phyloP scores from a whole-genome alignment of 2,329 filamentous ascomycete species.

The Fusarium heterosporum region DNA sequence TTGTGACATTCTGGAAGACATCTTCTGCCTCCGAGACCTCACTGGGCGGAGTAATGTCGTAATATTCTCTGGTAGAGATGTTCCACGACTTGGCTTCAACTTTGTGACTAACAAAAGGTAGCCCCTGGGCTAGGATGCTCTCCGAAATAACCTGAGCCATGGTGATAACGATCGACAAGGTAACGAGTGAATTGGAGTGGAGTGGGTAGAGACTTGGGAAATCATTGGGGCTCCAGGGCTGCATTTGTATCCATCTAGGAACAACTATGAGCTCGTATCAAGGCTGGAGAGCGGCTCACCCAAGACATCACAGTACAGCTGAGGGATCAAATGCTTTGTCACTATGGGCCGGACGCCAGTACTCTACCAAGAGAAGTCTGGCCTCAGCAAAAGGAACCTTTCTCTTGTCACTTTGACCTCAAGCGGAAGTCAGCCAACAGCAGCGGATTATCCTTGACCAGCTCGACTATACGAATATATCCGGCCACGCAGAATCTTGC shows the following conservation, averaged over 20 bases:
- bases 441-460: conserved; percentile 22
- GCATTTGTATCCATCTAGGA: conserved; percentile 40
- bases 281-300: conserved; percentile 12
- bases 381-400: conserved; percentile 20
- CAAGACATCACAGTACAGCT: conserved; percentile 21
- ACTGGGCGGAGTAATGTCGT: conserved; percentile 52
- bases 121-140: conserved; percentile 37
- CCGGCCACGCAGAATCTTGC: conserved; percentile 19
- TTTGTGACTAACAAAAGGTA: conserved; percentile 40
- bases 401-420: conserved; percentile 16
- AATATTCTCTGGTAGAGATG: conserved; percentile 43
- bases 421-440: conserved; percentile 23
- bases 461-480: conserved; percentile 28
- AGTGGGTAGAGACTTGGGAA: conserved; percentile 11
- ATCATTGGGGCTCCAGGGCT: conserved; percentile 27
- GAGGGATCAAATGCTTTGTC: conserved; percentile 25
- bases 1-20: conserved; percentile 15
- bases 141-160: conserved; percentile 46
- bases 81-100: conserved; percentile 42
- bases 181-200: conserved; percentile 38
- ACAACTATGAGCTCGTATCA: conserved; percentile 19
- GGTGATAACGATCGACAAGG: conserved; percentile 42
- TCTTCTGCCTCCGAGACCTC: conserved; percentile 48
- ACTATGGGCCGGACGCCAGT: conserved; percentile 29
- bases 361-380: conserved; percentile 24